phyloP scores from a whole-genome alignment of 768 basidiomycete genomes.

The Boletus rubroflammeus region DNA sequence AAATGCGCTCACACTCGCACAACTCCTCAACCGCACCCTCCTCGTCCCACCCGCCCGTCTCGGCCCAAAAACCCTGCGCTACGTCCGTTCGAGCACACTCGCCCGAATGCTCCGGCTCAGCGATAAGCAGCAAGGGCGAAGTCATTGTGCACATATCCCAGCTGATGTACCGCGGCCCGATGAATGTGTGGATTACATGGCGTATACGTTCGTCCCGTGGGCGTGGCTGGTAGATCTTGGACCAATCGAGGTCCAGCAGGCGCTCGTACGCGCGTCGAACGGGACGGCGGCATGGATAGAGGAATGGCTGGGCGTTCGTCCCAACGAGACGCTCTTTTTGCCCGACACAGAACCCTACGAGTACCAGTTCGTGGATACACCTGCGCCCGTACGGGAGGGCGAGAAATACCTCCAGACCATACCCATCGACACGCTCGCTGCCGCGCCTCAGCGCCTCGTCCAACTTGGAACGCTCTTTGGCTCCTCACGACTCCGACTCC shows the following conservation, averaged over 20 bases:
- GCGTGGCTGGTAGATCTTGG: slow-evolving; percentile 61
- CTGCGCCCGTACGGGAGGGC: slow-evolving; percentile 3
- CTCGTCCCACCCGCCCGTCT: slow-evolving; percentile 75
- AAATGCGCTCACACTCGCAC: slow-evolving; percentile 74
- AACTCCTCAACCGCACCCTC: slow-evolving; percentile 69
- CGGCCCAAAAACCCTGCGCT: slow-evolving; percentile 57
- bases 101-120: slow-evolving; percentile 43
- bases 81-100: slow-evolving; percentile 52
- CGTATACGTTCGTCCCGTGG: slow-evolving; percentile 68
- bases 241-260: slow-evolving; percentile 34
- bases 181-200: slow-evolving; percentile 60
- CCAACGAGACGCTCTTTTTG: slow-evolving; percentile 44
- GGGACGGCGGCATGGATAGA: slow-evolving; percentile 36
- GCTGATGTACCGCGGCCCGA: slow-evolving; percentile 36
- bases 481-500: slow-evolving; percentile 61
- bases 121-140: slow-evolving; percentile 44
- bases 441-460: slow-evolving; percentile 44
- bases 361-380: slow-evolving; percentile 22
- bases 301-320: slow-evolving; percentile 23
- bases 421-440: slow-evolving; percentile 10
- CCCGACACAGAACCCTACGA: slow-evolving; percentile 58
- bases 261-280: slow-evolving; percentile 49
- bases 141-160: slow-evolving; percentile 46
- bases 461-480: slow-evolving; percentile 77
- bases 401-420: slow-evolving; percentile 9